These are phyloP conservation scores for Nigrospora osmanthi DNA, from an alignment of 2,329 filamentous ascomycete genomes.

Conservation along the genomic window DNA sequence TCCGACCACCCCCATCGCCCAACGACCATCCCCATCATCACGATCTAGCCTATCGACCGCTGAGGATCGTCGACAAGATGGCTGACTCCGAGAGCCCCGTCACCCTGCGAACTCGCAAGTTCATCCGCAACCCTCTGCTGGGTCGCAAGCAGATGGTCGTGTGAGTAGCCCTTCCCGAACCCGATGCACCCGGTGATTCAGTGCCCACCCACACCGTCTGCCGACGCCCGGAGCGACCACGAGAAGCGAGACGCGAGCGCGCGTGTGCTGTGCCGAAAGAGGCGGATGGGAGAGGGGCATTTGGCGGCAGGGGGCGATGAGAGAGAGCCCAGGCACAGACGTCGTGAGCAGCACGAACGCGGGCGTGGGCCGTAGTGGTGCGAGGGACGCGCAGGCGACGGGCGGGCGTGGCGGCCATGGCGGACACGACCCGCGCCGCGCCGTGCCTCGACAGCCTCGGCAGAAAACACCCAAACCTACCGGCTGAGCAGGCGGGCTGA, in stretches of 20 bases:
- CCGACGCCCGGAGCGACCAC: background rate
- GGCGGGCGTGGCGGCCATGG: too few species aligned
- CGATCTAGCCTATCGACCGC: background rate
- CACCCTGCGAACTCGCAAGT: slow-evolving; percentile 97
- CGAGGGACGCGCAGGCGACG: too few species aligned
- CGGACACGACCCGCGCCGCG: too few species aligned
- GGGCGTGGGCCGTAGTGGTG: too few species aligned
- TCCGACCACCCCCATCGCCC: slow-evolving; percentile 1
- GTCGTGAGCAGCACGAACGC: too few species aligned
- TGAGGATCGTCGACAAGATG: slow-evolving; percentile 61
- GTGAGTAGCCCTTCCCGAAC: slow-evolving; percentile 53
- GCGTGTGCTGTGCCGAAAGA: slow-evolving; percentile 3
- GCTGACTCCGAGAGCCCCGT: slow-evolving; percentile 73
- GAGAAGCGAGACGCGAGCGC: slow-evolving; percentile 5
- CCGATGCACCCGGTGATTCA: slow-evolving; percentile 1
- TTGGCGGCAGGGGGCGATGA: too few species aligned
- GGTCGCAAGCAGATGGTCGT: slow-evolving; percentile 99
- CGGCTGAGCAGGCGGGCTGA: background rate
- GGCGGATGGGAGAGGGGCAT: background rate
- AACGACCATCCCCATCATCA: slow-evolving; percentile 3
- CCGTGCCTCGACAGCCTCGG: too few species aligned
- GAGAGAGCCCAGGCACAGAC: too few species aligned
- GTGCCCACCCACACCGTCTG: background rate
- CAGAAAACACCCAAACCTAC: too few species aligned
- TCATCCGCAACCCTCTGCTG: slow-evolving; percentile 99